A percentile compares a stretch with the other conserved stretches of the same genome.
phyloP scores from a whole-genome alignment of 2,329 filamentous ascomycete species.

The Claviceps sp. region DNA sequence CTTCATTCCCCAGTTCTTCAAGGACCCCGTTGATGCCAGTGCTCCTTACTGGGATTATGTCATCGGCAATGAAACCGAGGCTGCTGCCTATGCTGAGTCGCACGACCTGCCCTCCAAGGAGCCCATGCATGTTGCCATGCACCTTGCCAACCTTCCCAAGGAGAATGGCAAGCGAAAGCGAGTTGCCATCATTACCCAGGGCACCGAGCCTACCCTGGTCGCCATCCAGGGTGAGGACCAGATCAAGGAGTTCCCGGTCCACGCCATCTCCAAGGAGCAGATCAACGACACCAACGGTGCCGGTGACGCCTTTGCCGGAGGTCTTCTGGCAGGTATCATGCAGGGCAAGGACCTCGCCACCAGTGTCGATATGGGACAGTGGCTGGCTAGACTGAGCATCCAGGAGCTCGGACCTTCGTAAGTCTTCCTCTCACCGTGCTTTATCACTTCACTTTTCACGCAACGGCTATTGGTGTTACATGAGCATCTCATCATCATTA shows the following conservation, averaged over 20 bases:
- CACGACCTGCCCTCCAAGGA: constrained; percentile 64
- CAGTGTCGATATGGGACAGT: constrained; percentile 84
- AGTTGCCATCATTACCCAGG: constrained; percentile 86
- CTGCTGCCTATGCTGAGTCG: constrained; percentile 70
- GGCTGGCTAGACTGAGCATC: constrained; percentile 88
- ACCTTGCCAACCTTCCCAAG: constrained; percentile 82
- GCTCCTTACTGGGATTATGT: constrained; percentile 91
- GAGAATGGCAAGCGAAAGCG: constrained; percentile 75
- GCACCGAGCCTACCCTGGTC: constrained; percentile 79
- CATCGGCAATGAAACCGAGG: constrained; percentile 95
- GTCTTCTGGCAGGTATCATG: constrained; percentile 80
- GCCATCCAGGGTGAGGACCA: constrained; percentile 59
- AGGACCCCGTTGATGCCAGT: constrained; percentile 77
- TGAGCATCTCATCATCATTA: neutral
- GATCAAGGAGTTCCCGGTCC: constrained; percentile 68
- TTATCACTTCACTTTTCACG: neutral
- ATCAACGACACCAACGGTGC: constrained; percentile 97
- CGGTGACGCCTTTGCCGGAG: constrained; percentile 91
- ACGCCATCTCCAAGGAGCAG: constrained; percentile 58
- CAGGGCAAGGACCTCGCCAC: constrained; percentile 69
- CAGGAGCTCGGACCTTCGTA: constrained; percentile 93
- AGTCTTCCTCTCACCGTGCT: constrained; percentile 27
- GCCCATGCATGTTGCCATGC: constrained; percentile 72
- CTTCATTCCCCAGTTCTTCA: constrained; percentile 97
- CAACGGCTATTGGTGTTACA: neutral